A percentile compares a stretch with the other conserved stretches of the same genome.
These are phyloP conservation scores for Vararia minispora DNA, from an alignment of 768 basidiomycete genomes.

Conservation along the genomic window DNA sequence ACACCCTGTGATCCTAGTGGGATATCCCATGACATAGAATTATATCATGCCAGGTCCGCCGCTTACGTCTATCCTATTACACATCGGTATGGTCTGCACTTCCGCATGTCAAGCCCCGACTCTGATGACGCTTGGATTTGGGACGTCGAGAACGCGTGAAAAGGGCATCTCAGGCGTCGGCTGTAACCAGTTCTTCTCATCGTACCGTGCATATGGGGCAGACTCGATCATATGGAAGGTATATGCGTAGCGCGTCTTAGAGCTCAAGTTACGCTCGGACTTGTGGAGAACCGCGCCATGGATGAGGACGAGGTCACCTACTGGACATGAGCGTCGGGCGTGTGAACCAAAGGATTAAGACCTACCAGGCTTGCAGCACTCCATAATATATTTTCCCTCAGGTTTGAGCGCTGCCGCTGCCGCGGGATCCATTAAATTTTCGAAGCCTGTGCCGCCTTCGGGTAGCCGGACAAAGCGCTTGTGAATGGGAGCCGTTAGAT, in stretches of 20 bases:
- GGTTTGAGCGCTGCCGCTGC: conserved; percentile 17
- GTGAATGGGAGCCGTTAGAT: conserved; percentile 58
- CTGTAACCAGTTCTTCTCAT: conserved; percentile 93
- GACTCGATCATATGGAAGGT: conserved; percentile 94
- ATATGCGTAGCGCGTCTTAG: conserved; percentile 80
- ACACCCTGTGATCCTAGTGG: no score
- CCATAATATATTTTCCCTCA: conserved; percentile 48
- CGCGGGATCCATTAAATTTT: conserved; percentile 36
- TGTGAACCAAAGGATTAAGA: not conserved
- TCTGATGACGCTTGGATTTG: conserved; percentile 15
- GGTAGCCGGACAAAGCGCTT: conserved; percentile 80
- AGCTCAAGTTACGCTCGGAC: conserved; percentile 75
- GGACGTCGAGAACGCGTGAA: conserved; percentile 37
- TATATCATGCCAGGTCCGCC: not conserved
- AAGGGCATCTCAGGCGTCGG: conserved; percentile 81
- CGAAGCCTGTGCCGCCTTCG: conserved; percentile 77
- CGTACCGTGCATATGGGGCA: conserved; percentile 58
- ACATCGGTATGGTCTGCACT: not conserved
- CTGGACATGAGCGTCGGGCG: not conserved
- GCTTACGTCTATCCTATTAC: not conserved
- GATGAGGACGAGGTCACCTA: conserved; percentile 87
- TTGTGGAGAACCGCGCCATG: conserved; percentile 92
- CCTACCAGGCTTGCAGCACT: conserved; percentile 64
- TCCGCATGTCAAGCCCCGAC: conserved; percentile 9
- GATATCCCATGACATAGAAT: not conserved